Conservation (phyloP, 2,329 filamentous ascomycete genomes). For the Epichloe aotearoae region DNA sequence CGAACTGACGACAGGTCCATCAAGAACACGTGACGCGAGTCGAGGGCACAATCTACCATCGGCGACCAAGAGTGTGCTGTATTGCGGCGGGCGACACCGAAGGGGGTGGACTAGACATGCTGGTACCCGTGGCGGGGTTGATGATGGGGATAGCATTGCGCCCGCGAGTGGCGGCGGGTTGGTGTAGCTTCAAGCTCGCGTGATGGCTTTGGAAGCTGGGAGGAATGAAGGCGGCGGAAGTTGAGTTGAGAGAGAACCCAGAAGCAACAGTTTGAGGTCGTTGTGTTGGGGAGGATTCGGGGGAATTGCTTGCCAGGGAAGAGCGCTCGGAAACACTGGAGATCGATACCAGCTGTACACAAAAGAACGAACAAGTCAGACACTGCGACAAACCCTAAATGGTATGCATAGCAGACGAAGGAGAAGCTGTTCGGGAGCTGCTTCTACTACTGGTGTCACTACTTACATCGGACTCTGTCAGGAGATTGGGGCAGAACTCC, state of each 20-base stretch:
- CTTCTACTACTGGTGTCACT: conserved; percentile 1
- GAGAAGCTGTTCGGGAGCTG: not conserved
- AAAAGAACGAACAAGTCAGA: conserved; percentile 21
- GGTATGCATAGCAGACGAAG: conserved; percentile 1
- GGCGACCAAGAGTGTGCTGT: conserved; percentile 39
- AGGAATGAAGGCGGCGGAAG: conserved; percentile 52
- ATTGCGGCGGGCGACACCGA: conserved; percentile 51
- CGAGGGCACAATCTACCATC: conserved; percentile 33
- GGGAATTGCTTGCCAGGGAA: conserved; percentile 92
- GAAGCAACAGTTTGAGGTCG: conserved; percentile 69
- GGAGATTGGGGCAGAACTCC: conserved; percentile 83
- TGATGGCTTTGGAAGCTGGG: conserved; percentile 53
- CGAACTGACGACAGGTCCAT: conserved; percentile 18
- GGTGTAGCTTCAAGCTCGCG: conserved; percentile 67
- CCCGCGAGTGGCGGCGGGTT: conserved; percentile 75
- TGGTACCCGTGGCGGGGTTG: conserved; percentile 82
- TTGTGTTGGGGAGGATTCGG: conserved; percentile 81
- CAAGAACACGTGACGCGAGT: conserved; percentile 19
- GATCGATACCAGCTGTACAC: conserved; percentile 68
- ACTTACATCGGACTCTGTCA: conserved; percentile 89
- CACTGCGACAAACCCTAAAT: not conserved
- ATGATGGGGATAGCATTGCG: conserved; percentile 97
- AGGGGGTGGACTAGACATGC: conserved; percentile 77
- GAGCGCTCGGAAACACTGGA: conserved; percentile 89
- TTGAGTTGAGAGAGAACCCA: conserved; percentile 59